Conservation (phyloP, 2,329 filamentous ascomycete genomes). For the Sodiomyces alkalinus region DNA sequence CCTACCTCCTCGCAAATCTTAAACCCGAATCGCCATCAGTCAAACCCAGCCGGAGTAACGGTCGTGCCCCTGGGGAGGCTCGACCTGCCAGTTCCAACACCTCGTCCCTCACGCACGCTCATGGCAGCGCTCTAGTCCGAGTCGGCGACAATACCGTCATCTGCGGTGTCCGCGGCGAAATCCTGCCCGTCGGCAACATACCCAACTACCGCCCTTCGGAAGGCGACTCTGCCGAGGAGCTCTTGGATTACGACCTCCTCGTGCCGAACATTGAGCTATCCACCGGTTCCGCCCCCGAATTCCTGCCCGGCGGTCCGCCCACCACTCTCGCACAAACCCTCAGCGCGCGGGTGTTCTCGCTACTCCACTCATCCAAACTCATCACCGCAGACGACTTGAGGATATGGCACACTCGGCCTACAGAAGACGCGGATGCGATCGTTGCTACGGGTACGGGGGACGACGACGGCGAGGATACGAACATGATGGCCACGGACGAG, state of each 20-base stretch:
- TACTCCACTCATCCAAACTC: constrained; percentile 57
- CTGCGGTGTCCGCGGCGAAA: constrained; percentile 78
- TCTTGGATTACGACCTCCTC: constrained; percentile 53
- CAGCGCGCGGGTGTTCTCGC: constrained; percentile 61
- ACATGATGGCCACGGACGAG: constrained; percentile 19
- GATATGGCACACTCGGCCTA: constrained; percentile 49
- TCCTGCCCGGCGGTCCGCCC: constrained; percentile 72
- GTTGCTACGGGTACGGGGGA: constrained; percentile 20
- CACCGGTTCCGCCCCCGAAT: constrained; percentile 77
- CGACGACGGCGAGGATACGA: constrained; percentile 21
- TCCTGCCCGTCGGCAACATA: constrained; percentile 61
- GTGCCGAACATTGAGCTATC: constrained; percentile 89
- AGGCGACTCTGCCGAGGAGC: constrained; percentile 25
- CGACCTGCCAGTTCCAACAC: constrained; percentile 65
- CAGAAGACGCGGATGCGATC: constrained; percentile 30
- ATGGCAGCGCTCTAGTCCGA: constrained; percentile 79
- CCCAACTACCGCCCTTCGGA: constrained; percentile 41
- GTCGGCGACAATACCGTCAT: constrained; percentile 88
- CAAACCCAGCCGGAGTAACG: constrained; percentile 59
- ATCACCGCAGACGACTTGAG: constrained; percentile 53
- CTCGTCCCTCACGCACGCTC: constrained; percentile 73
- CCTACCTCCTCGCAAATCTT: constrained; percentile 82
- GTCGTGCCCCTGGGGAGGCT: constrained; percentile 53
- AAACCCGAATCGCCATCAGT: constrained; percentile 33
- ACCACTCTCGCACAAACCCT: constrained; percentile 69